These are phyloP conservation scores for Exophiala lecanii-corni DNA, from an alignment of 2,329 filamentous ascomycete species.

Conservation along the genomic window DNA sequence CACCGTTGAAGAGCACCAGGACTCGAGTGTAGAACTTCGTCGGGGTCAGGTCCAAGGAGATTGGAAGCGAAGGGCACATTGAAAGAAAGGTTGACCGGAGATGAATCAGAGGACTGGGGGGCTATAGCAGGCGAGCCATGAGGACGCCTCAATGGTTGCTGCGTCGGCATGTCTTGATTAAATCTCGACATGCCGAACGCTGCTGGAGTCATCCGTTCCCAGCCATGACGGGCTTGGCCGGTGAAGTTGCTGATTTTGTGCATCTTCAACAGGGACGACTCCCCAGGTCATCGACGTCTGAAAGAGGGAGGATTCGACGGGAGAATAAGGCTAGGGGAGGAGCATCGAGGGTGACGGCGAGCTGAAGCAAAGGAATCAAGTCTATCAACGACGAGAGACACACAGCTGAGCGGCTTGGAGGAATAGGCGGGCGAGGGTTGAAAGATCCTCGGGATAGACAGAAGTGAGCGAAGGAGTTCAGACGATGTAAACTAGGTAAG, in stretches of 20 bases:
- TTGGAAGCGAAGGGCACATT: slow-evolving; percentile 95
- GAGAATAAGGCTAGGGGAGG: slow-evolving; percentile 14
- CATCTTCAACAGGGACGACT: slow-evolving; percentile 42
- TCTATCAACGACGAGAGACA: not conserved
- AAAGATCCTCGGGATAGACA: not conserved
- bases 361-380: not conserved
- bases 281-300: slow-evolving; percentile 27
- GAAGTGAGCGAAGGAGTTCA: no score
- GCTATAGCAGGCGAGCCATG: slow-evolving; percentile 47
- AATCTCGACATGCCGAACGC: slow-evolving; percentile 60
- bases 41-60: slow-evolving; percentile 83
- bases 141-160: slow-evolving; percentile 53
- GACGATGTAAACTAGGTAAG: no score
- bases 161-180: slow-evolving; percentile 50
- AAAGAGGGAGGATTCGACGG: slow-evolving; percentile 14
- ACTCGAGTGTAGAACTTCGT: slow-evolving; percentile 91
- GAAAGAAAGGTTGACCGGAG: slow-evolving; percentile 87
- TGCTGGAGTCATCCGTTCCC: slow-evolving; percentile 62
- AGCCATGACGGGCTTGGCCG: slow-evolving; percentile 61
- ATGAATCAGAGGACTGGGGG: slow-evolving; percentile 67
- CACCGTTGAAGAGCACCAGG: slow-evolving; percentile 82
- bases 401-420: no score
- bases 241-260: slow-evolving; percentile 67
- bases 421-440: not conserved
- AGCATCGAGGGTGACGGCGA: slow-evolving; percentile 18